Conservation (phyloP, 345 rosid genomes). For the Eutrema yunnanense region DNA sequence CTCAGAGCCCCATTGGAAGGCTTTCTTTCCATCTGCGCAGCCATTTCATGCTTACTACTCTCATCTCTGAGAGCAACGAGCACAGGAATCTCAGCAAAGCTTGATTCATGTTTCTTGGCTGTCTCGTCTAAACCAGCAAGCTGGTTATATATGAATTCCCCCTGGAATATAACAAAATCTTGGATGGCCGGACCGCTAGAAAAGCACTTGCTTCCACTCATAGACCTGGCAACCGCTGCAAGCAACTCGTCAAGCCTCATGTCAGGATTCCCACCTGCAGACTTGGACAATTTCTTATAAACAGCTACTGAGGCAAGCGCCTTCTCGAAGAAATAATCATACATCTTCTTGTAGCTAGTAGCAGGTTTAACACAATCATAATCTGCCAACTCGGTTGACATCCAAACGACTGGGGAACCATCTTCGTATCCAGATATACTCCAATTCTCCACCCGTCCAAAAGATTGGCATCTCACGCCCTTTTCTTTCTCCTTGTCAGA, state of each 20-base stretch:
- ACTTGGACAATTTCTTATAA: constrained; percentile 46
- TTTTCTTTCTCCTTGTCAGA: constrained; percentile 35
- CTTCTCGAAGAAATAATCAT: constrained; percentile 46
- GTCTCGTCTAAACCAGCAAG: constrained; percentile 57
- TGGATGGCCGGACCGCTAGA: constrained; percentile 35
- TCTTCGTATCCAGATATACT: constrained; percentile 63
- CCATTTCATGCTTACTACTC: not conserved
- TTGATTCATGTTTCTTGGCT: constrained; percentile 34
- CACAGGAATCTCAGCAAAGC: constrained; percentile 41
- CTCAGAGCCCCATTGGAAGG: constrained; percentile 16
- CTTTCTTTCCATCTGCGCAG: not conserved
- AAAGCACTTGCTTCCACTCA: constrained; percentile 47
- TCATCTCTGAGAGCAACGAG: constrained; percentile 48
- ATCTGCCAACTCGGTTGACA: constrained; percentile 53
- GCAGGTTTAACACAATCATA: constrained; percentile 57
- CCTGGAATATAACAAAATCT: constrained; percentile 55
- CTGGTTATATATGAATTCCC: constrained; percentile 57
- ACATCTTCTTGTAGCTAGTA: constrained; percentile 38
- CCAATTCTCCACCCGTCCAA: constrained; percentile 53
- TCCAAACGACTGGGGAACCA: constrained; percentile 54
- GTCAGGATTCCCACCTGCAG: constrained; percentile 53
- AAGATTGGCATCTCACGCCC: constrained; percentile 47
- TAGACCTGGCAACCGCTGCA: constrained; percentile 50
- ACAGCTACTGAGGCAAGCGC: constrained; percentile 53
- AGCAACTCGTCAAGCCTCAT: constrained; percentile 55